phyloP scores from a whole-genome alignment of 345 rosid species.

The Hypericum androsaemum region DNA sequence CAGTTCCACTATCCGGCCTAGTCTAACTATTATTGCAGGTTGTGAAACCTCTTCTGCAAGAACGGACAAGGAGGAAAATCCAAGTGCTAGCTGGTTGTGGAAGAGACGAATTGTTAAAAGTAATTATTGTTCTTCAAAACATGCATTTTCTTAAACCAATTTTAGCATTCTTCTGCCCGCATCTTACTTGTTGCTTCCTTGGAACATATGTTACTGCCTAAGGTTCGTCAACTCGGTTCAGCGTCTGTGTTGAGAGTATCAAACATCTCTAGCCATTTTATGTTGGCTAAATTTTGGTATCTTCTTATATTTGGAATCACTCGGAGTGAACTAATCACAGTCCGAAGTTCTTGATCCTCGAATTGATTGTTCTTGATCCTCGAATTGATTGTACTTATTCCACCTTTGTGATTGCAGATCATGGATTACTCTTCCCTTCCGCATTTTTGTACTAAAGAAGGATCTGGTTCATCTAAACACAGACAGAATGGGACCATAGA shows the following conservation, averaged over 20 bases:
- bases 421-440: constrained; percentile 26
- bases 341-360: no score
- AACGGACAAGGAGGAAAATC: constrained; percentile 4
- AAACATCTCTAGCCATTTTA: no score
- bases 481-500: constrained; percentile 6
- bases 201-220: no score
- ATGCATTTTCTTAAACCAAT: not conserved
- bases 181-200: no score
- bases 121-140: not conserved
- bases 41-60: constrained; percentile 8
- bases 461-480: constrained; percentile 35
- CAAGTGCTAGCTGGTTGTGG: constrained; percentile 8
- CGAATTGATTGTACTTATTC: no score
- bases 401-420: constrained; percentile 9
- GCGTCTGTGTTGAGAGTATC: no score
- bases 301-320: no score
- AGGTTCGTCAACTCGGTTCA: no score
- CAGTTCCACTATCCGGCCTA: not conserved
- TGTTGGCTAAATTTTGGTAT: no score
- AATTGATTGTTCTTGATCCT: no score
- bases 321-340: no score
- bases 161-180: no score
- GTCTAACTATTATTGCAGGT: not conserved
- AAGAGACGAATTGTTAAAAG: constrained; percentile 7
- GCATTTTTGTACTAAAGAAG: constrained; percentile 51